Conservation (phyloP, 1,284 basidiomycete species). For the Malassezia obtusa region DNA sequence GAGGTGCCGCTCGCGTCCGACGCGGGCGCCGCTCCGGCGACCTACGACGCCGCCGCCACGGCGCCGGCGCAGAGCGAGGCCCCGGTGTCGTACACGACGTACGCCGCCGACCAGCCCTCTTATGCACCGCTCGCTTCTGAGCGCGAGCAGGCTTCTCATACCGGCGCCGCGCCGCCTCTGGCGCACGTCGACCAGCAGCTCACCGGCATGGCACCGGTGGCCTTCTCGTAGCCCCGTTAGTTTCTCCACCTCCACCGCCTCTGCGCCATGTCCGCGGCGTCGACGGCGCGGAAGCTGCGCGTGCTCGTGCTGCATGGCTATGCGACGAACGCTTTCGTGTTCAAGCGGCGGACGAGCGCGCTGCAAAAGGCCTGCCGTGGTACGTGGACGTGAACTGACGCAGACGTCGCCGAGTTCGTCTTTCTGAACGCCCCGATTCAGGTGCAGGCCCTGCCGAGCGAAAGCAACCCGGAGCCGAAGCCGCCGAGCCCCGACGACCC, state of each 20-base stretch:
- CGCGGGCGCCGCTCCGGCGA: too few species aligned
- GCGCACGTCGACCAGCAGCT: background rate
- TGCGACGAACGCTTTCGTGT: slow-evolving; percentile 38
- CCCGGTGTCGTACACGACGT: too few species aligned
- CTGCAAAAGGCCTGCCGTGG: slow-evolving; percentile 37
- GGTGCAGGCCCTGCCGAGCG: slow-evolving; percentile 23
- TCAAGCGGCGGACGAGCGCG: slow-evolving; percentile 29
- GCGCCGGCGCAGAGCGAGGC: background rate
- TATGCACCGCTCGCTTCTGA: background rate
- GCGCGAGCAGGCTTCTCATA: background rate
- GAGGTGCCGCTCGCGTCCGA: too few species aligned
- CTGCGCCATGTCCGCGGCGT: background rate
- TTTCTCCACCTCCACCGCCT: background rate
- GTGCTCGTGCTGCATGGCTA: slow-evolving; percentile 44
- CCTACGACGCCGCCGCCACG: too few species aligned
- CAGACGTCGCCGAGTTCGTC: slow-evolving; percentile 40
- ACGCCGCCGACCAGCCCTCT: too few species aligned
- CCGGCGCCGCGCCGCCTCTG: background rate
- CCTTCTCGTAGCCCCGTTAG: background rate
- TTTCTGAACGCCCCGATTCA: slow-evolving; percentile 40
- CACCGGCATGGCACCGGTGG: background rate
- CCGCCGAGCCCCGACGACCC: slow-evolving; percentile 36
- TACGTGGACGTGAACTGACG: slow-evolving; percentile 4
- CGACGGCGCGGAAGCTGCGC: slow-evolving; percentile 21
- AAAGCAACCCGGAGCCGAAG: slow-evolving; percentile 10